Evolutionary conservation across 257 asterid genomes (phyloP).

Genomic region (Solanum ahanhuiri): DNA sequence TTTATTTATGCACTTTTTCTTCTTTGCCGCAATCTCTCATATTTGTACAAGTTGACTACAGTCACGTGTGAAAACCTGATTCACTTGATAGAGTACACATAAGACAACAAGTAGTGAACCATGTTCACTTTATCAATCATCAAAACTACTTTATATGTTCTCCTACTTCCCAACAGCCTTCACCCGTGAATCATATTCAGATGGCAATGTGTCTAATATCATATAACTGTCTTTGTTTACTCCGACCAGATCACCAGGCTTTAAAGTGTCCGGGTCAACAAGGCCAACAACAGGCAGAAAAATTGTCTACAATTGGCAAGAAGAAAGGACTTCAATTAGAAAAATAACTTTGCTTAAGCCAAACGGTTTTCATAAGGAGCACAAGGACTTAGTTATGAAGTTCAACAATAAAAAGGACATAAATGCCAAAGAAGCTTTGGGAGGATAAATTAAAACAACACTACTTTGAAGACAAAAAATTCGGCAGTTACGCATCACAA

Average conservation of each 20-base stretch:
- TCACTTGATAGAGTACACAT: too few relatives aligned
- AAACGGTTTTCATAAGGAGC: not conserved
- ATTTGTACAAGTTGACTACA: too few relatives aligned
- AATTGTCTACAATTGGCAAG: conserved; percentile 55
- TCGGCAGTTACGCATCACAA: not conserved
- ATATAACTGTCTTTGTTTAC: conserved; percentile 95
- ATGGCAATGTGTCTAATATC: conserved; percentile 88
- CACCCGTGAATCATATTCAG: conserved; percentile 91
- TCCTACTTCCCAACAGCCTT: conserved; percentile 32
- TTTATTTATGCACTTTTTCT: too few relatives aligned
- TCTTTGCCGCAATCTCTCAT: too few relatives aligned
- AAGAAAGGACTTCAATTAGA: not conserved
- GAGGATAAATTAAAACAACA: not conserved
- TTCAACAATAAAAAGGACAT: not conserved
- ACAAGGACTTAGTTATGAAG: not conserved
- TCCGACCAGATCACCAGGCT: conserved; percentile 97
- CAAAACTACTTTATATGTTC: too few relatives aligned
- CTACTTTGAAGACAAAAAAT: not conserved
- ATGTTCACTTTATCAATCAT: too few relatives aligned
- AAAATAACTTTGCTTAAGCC: not conserved
- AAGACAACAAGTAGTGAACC: too few relatives aligned
- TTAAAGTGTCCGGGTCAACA: conserved; percentile 83
- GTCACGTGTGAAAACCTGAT: too few relatives aligned
- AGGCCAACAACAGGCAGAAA: conserved; percentile 90
- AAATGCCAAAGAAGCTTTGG: not conserved